A percentile compares a stretch with the other conserved stretches of the same genome.
Conservation (phyloP, 441 rosid species). For the Codiaeum variegatum region DNA sequence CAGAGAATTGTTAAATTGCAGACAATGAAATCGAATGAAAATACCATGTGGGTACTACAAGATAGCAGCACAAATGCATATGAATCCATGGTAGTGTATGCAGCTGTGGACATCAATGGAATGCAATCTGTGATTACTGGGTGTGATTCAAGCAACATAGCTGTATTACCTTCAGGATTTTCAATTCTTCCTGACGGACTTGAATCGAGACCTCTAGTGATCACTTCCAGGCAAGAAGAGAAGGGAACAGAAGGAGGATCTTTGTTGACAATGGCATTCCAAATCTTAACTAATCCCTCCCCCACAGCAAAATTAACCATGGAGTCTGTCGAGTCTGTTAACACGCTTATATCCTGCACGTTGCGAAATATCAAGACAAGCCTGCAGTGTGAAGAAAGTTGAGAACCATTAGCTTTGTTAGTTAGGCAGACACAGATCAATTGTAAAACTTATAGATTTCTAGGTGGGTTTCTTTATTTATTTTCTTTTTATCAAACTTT, state of each 20-base stretch:
- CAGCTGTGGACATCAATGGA: constrained; percentile 68
- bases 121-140: constrained; percentile 87
- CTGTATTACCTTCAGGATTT: constrained; percentile 86
- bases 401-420: constrained; percentile 27
- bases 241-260: constrained; percentile 82
- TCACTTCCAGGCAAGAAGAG: constrained; percentile 76
- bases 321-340: constrained; percentile 84
- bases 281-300: constrained; percentile 60
- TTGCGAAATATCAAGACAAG: constrained; percentile 69
- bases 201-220: constrained; percentile 81
- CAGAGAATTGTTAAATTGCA: constrained; percentile 30
- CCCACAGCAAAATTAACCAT: constrained; percentile 59
- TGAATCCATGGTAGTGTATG: constrained; percentile 77
- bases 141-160: constrained; percentile 78
- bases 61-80: constrained; percentile 78
- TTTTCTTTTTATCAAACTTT: not conserved
- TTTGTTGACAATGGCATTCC: constrained; percentile 75
- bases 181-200: constrained; percentile 83
- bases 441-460: constrained; percentile 38
- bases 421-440: constrained; percentile 32
- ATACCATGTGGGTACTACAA: constrained; percentile 72
- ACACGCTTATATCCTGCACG: constrained; percentile 71
- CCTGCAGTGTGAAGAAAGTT: constrained; percentile 83
- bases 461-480: not conserved
- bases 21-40: constrained; percentile 73